Base-by-base conservation (phyloP, 2,329 filamentous ascomycete genomes). In the Alternaria arbusti region DNA sequence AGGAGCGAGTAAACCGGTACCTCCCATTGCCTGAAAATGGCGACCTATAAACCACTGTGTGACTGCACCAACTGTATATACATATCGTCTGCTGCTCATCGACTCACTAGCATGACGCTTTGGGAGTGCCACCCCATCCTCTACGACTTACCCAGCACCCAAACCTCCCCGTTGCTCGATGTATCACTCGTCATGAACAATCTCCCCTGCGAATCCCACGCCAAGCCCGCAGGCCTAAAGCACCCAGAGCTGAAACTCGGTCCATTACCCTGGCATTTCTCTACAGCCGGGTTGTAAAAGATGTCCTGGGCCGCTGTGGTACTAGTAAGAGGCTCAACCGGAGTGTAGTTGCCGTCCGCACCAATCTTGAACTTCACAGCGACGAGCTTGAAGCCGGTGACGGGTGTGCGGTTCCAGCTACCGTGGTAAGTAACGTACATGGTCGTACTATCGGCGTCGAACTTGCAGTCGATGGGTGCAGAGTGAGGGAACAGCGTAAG, bases 361-460 rank as follows among this genome's bases (percentile, higher is more conserved):
- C 68, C 70, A 45, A 82, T 77, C 30, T 74, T 71, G 40, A 86
- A 86, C 4, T 76, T 70, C 11, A 86, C 79, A 3, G 80, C 74
- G 10, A 81, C 81, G 47, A 86, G 66, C 69, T 85, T 84, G 75
- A 86, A 86, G 3, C 85, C 85, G 2, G 81, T 80, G 13, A 84
- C 84, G 3, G 78, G 72, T 10, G 75, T 70, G n/a, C 84, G 77
- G 70, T 86, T 80, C 89, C 90, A 92, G 75, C 86, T 89, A 10
- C 91, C 91, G 75, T 92, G 90, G 79, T 92, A 92, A 0, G 87
- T 84, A 26, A 94, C 81, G 75, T 87, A 93, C 4, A 89, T 89
- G 11, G 82, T 80, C 2, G 82, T 83, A 20, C 83, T 85, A 43
- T 85, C 86, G 40, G 82, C 71, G 67, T 86, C 82, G 80, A 93